Evolutionary conservation across 768 basidiomycete species (phyloP).

Genomic region (Steccherinum ochraceum): DNA sequence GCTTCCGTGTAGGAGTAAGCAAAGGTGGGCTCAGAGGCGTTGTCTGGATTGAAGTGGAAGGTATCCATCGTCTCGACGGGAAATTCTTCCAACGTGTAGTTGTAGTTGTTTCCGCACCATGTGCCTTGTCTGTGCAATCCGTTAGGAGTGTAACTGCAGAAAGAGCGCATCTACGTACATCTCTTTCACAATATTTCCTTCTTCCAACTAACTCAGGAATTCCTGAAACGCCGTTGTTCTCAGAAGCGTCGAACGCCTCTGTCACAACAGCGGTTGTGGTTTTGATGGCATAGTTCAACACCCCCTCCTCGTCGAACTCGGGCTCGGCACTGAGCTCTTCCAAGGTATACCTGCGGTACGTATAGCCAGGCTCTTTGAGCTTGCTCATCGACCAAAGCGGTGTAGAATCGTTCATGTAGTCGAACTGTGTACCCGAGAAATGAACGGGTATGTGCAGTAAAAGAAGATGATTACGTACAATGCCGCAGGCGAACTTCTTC

Average conservation of each 20-base stretch:
- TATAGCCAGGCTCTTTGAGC: neutral
- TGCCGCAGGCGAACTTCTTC: constrained; percentile 17
- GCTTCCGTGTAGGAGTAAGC: constrained; percentile 1
- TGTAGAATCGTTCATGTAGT: neutral
- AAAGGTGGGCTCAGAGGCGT: neutral
- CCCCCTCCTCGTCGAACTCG: neutral
- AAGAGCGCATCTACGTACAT: neutral
- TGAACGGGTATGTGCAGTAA: too few species aligned
- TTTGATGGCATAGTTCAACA: neutral
- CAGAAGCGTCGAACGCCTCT: neutral
- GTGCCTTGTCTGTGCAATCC: constrained; percentile 6
- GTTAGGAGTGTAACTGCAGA: too few species aligned
- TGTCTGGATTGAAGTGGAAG: constrained; percentile 1
- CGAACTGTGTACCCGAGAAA: too few species aligned
- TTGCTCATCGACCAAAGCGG: neutral
- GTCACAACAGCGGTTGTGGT: neutral
- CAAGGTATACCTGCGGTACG: neutral
- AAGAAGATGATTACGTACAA: constrained; percentile 19
- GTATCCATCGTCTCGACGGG: constrained; percentile 9
- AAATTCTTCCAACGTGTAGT: constrained; percentile 2
- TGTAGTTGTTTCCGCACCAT: constrained; percentile 12
- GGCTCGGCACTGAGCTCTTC: neutral
- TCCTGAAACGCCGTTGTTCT: neutral
- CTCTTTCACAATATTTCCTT: neutral
- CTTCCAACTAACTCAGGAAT: neutral